Evolutionary conservation across 768 basidiomycete species (phyloP).

Genomic region (Strobilomyces confusus): DNA sequence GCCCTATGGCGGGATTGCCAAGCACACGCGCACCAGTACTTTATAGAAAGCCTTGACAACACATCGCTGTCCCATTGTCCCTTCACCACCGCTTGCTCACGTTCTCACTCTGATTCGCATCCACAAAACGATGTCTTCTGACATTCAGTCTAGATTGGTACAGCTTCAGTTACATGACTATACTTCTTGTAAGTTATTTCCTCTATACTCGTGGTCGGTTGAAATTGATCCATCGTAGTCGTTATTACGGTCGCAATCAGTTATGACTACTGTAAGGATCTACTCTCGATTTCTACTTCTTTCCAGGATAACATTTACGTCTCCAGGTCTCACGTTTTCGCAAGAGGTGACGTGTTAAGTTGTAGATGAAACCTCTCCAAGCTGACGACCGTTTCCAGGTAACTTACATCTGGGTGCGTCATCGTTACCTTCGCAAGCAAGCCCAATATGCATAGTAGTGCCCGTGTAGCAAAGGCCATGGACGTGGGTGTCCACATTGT

Average conservation of each 20-base stretch:
- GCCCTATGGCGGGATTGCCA: no score
- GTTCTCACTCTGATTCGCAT: background rate
- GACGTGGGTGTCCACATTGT: conserved; percentile 1
- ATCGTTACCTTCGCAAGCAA: background rate
- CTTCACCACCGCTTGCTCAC: background rate
- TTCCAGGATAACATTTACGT: background rate
- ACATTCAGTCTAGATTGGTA: background rate
- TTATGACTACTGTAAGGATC: background rate
- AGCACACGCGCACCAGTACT: no score
- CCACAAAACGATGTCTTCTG: background rate
- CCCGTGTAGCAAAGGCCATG: background rate
- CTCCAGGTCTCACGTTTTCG: background rate
- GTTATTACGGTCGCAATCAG: background rate
- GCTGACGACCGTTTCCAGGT: background rate
- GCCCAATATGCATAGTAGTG: background rate
- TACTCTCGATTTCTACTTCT: background rate
- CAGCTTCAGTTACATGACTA: background rate
- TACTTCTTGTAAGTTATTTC: background rate
- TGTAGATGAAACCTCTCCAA: background rate
- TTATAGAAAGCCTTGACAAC: background rate
- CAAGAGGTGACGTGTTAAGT: background rate
- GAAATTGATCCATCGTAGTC: background rate
- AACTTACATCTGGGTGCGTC: conserved; percentile 3
- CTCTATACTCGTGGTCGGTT: no score
- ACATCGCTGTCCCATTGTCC: background rate